Conservation (phyloP, 148 eudicot species). For the Camellia japonica region DNA sequence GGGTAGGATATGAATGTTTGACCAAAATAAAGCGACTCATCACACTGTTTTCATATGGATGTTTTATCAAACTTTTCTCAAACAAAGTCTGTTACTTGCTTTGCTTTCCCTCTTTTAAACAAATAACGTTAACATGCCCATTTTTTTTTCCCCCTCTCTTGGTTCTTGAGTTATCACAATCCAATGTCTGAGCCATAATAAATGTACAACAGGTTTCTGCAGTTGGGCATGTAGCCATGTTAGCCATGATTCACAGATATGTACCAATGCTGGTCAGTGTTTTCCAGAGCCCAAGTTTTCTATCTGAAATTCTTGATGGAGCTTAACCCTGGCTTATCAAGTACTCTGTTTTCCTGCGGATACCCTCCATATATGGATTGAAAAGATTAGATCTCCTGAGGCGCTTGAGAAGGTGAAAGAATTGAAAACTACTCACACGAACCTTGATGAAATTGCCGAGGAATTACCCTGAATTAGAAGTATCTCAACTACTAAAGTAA, state of each 20-base stretch:
- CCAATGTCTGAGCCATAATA: too few species aligned
- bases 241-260: conserved; percentile 93
- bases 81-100: too few species aligned
- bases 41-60: too few species aligned
- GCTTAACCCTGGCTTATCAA: not conserved
- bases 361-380: conserved; percentile 71
- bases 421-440: conserved; percentile 45
- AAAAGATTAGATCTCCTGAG: conserved; percentile 73
- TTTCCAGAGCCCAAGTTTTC: not conserved
- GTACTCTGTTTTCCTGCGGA: conserved; percentile 33
- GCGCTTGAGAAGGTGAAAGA: conserved; percentile 88
- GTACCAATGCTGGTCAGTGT: conserved; percentile 71
- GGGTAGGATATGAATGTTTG: too few species aligned
- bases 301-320: conserved; percentile 5
- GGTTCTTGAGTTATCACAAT: too few species aligned
- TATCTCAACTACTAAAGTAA: too few species aligned
- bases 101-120: too few species aligned
- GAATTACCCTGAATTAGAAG: conserved; percentile 26
- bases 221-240: conserved; percentile 62
- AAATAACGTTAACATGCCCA: too few species aligned
- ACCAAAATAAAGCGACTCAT: too few species aligned
- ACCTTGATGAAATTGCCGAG: conserved; percentile 43
- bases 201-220: conserved; percentile 76
- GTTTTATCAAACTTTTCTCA: too few species aligned
- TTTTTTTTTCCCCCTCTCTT: too few species aligned